Evolutionary conservation across 768 basidiomycete species (phyloP).

Genomic region (Tremella fuciformis): DNA sequence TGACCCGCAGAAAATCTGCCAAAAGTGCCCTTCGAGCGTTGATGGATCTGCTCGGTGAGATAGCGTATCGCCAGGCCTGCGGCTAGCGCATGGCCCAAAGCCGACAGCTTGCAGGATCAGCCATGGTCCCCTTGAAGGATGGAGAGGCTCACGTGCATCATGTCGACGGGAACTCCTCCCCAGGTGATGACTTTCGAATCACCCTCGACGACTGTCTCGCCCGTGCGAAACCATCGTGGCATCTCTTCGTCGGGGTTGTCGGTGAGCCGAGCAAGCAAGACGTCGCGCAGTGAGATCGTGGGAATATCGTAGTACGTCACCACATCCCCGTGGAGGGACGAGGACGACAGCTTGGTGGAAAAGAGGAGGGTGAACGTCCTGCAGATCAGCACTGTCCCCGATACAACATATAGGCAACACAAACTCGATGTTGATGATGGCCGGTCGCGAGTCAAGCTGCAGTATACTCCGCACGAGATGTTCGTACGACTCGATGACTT

Average conservation of each 20-base stretch:
- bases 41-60: constrained; percentile 27
- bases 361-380: constrained; percentile 48
- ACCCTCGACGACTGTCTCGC: constrained; percentile 17
- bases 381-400: neutral
- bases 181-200: constrained; percentile 37
- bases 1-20: neutral
- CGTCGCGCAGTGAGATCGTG: constrained; percentile 37
- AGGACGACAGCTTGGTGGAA: constrained; percentile 35
- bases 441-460: constrained; percentile 32
- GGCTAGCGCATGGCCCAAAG: constrained; percentile 36
- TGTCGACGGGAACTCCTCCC: constrained; percentile 38
- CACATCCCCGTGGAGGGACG: constrained; percentile 42
- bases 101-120: constrained; percentile 28
- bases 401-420: constrained; percentile 9
- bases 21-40: constrained; percentile 4
- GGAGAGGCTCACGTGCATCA: constrained; percentile 41
- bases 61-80: constrained; percentile 36
- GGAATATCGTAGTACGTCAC: constrained; percentile 42
- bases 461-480: constrained; percentile 30
- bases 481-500: constrained; percentile 34
- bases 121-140: neutral
- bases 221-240: constrained; percentile 43
- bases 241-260: constrained; percentile 31
- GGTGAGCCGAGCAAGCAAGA: constrained; percentile 30
- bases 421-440: constrained; percentile 48